Percentiles rank a stretch among this genome's conserved stretches.
phyloP scores from a whole-genome alignment of 1,139 yeast species.

The Suhomyces anneliseae region DNA sequence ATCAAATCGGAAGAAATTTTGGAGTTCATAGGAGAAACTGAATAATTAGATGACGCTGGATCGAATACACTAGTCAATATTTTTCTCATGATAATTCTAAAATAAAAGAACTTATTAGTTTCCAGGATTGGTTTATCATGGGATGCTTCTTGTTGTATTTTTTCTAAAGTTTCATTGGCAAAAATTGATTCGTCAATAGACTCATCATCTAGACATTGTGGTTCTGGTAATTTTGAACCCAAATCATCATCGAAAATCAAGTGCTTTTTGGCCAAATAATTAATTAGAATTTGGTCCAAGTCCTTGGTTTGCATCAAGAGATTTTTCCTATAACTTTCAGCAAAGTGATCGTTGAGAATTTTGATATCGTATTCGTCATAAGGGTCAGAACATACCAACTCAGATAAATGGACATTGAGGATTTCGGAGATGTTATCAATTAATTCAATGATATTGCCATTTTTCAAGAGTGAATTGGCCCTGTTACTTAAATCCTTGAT shows the following conservation, averaged over 20 bases:
- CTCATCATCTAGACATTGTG: not conserved
- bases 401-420: slow-evolving; percentile 29
- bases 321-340: slow-evolving; percentile 1
- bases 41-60: slow-evolving; percentile 5
- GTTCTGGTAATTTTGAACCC: not conserved
- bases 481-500: slow-evolving; percentile 26
- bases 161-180: slow-evolving; percentile 8
- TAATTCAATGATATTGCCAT: slow-evolving; percentile 16
- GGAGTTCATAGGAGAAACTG: slow-evolving; percentile 24
- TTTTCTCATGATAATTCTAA: slow-evolving; percentile 25
- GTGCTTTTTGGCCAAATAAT: slow-evolving; percentile 14
- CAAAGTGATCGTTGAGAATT: slow-evolving; percentile 4
- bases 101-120: slow-evolving; percentile 19
- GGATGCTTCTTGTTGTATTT: slow-evolving; percentile 1
- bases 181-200: slow-evolving; percentile 1
- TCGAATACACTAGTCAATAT: slow-evolving; percentile 24
- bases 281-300: not conserved
- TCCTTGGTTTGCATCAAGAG: slow-evolving; percentile 4
- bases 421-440: slow-evolving; percentile 28
- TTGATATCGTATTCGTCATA: slow-evolving; percentile 6
- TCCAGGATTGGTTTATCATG: slow-evolving; percentile 1
- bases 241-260: slow-evolving; percentile 13
- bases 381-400: slow-evolving; percentile 15
- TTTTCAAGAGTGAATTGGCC: slow-evolving; percentile 16
- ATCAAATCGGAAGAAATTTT: slow-evolving; percentile 32